Evolutionary conservation across 2,329 filamentous ascomycete genomes (phyloP).

Genomic region (Helotiales sp.): DNA sequence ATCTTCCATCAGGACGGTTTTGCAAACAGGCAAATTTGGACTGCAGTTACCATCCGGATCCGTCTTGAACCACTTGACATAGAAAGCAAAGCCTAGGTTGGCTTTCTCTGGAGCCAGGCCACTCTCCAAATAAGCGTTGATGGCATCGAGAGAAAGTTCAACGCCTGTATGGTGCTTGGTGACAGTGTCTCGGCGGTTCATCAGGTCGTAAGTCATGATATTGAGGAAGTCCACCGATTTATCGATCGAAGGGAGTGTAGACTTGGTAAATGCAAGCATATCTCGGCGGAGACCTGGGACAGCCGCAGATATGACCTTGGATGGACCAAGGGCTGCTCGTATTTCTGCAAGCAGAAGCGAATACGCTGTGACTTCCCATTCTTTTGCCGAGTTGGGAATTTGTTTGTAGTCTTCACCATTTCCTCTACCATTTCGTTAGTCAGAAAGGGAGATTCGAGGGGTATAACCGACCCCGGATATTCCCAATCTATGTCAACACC

Average conservation of each 20-base stretch:
- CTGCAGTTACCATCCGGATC: conserved; percentile 47
- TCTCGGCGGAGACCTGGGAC: conserved; percentile 68
- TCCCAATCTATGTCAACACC: conserved; percentile 55
- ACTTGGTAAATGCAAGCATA: conserved; percentile 68
- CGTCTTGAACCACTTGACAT: conserved; percentile 67
- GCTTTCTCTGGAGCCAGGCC: conserved; percentile 54
- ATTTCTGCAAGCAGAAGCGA: conserved; percentile 64
- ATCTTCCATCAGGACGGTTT: conserved; percentile 62
- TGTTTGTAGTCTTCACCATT: conserved; percentile 74
- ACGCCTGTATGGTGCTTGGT: conserved; percentile 72
- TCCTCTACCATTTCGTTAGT: conserved; percentile 48
- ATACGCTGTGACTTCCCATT: conserved; percentile 66
- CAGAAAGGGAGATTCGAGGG: conserved; percentile 2
- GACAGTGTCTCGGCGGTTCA: conserved; percentile 68
- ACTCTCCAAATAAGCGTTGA: conserved; percentile 63
- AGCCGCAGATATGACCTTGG: conserved; percentile 69
- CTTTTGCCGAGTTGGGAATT: conserved; percentile 63
- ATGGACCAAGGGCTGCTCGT: conserved; percentile 58
- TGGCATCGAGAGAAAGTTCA: conserved; percentile 54
- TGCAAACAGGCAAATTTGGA: conserved; percentile 56
- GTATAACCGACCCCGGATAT: conserved; percentile 53
- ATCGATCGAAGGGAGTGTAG: conserved; percentile 63
- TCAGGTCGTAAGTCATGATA: conserved; percentile 72
- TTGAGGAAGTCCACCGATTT: conserved; percentile 69
- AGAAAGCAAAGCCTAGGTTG: conserved; percentile 70